Percentiles rank a stretch among this genome's conserved stretches.
Evolutionary conservation across 2,329 filamentous ascomycete genomes (phyloP).

Genomic region (Mariannaea sp.): DNA sequence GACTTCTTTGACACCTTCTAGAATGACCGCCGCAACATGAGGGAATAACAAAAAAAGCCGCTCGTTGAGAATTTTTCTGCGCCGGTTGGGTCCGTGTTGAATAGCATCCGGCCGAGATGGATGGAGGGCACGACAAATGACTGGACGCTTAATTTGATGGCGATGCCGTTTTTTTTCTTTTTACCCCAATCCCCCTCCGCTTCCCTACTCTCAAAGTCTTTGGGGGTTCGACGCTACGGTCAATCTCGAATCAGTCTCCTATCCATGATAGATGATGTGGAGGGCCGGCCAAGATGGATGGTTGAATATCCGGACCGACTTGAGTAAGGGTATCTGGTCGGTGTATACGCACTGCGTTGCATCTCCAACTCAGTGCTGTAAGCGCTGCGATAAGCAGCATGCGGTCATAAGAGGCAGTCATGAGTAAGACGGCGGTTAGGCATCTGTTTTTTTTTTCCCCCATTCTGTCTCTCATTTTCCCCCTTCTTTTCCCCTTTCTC

Average conservation of each 20-base stretch:
- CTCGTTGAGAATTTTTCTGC: slow-evolving; percentile 14
- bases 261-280: neutral
- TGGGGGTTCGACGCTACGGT: neutral
- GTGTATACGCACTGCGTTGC: too few relatives aligned
- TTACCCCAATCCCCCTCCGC: too few relatives aligned
- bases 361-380: too few relatives aligned
- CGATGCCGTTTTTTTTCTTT: neutral
- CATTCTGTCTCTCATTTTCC: too few relatives aligned
- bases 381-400: too few relatives aligned
- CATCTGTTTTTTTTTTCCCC: too few relatives aligned
- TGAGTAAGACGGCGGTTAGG: too few relatives aligned
- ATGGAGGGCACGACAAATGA: slow-evolving; percentile 14
- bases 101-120: slow-evolving; percentile 16
- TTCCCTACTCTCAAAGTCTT: neutral
- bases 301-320: too few relatives aligned
- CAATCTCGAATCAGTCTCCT: neutral
- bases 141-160: slow-evolving; percentile 2
- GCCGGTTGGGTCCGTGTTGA: slow-evolving; percentile 12
- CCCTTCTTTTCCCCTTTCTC: too few relatives aligned
- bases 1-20: neutral
- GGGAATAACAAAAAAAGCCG: slow-evolving; percentile 5
- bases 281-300: neutral
- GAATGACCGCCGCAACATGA: neutral
- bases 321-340: too few relatives aligned
- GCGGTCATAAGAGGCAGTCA: too few relatives aligned